These are phyloP conservation scores for Asterionellopsis glacialis DNA, from an alignment of 108 stramenopile genomes.

Conservation along the genomic window DNA sequence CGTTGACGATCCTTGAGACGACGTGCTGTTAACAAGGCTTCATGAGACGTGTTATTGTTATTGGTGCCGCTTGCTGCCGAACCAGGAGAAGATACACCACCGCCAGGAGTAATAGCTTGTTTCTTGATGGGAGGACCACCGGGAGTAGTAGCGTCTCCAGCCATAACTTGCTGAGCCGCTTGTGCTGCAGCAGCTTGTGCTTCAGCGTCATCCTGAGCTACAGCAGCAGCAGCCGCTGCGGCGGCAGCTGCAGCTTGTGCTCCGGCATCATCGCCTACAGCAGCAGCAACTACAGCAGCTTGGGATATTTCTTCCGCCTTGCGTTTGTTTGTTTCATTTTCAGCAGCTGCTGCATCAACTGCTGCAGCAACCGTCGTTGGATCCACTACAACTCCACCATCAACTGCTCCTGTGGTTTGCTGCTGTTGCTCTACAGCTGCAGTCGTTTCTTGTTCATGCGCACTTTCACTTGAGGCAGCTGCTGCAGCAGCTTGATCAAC, in stretches of 20 bases:
- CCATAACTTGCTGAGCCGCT: too few relatives aligned
- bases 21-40: conserved; percentile 63
- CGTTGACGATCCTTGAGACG: conserved; percentile 80
- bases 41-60: conserved; percentile 34
- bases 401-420: conserved; percentile 11
- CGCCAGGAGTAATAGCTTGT: conserved; percentile 11
- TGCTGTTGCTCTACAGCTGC: not conserved
- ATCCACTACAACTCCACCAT: conserved; percentile 16
- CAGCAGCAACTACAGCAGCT: too few relatives aligned
- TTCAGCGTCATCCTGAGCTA: too few relatives aligned
- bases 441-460: not conserved
- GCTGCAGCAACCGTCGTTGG: not conserved
- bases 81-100: conserved; percentile 8
- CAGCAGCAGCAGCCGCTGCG: too few relatives aligned
- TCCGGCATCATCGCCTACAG: too few relatives aligned
- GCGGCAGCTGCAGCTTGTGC: too few relatives aligned
- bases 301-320: too few relatives aligned
- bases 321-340: too few relatives aligned
- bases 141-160: too few relatives aligned
- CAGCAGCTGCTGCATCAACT: too few relatives aligned
- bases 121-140: conserved; percentile 3
- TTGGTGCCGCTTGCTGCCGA: not conserved
- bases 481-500: conserved; percentile 31
- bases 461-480: conserved; percentile 8
- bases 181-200: too few relatives aligned